Evolutionary conservation across 768 basidiomycete species (phyloP).

Genomic region (Leccinum broughii): DNA sequence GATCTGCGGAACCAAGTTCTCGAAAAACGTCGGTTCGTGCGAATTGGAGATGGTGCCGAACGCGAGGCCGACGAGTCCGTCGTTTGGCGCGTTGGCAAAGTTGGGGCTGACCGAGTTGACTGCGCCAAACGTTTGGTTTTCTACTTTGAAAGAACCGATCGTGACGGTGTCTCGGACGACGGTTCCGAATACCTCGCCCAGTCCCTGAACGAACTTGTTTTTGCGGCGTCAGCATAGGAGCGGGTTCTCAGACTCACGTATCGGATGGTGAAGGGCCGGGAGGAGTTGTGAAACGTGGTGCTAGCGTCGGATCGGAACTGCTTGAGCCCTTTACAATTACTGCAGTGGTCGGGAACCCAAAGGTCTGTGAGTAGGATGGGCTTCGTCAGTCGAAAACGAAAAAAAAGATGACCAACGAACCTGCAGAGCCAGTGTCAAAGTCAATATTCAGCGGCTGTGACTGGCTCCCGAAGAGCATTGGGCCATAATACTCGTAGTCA

Average conservation of each 20-base stretch:
- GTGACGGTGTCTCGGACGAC: slow-evolving; percentile 52
- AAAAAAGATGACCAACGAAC: slow-evolving; percentile 4
- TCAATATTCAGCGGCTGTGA: slow-evolving; percentile 53
- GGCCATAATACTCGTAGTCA: slow-evolving; percentile 49
- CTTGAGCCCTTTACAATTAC: slow-evolving; percentile 33
- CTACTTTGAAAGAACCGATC: slow-evolving; percentile 45
- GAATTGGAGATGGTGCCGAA: slow-evolving; percentile 56
- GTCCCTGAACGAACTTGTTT: slow-evolving; percentile 41
- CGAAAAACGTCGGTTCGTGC: slow-evolving; percentile 56
- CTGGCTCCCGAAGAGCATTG: slow-evolving; percentile 53
- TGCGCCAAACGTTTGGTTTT: slow-evolving; percentile 57
- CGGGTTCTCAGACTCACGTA: slow-evolving; percentile 39
- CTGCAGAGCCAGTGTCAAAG: slow-evolving; percentile 63
- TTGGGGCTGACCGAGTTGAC: slow-evolving; percentile 47
- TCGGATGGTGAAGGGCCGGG: slow-evolving; percentile 36
- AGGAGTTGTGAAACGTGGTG: slow-evolving; percentile 39
- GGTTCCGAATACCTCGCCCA: slow-evolving; percentile 51
- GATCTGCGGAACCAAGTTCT: slow-evolving; percentile 53
- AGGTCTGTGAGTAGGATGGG: slow-evolving; percentile 44
- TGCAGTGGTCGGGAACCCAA: slow-evolving; percentile 51
- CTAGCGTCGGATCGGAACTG: slow-evolving; percentile 44
- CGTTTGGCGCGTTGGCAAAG: slow-evolving; percentile 51
- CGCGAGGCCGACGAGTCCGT: slow-evolving; percentile 62
- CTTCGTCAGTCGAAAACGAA: neutral
- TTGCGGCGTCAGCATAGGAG: slow-evolving; percentile 10